Evolutionary conservation across 75 land plant genomes (phyloP).

Genomic region (Chamaecyparis obtusa): DNA sequence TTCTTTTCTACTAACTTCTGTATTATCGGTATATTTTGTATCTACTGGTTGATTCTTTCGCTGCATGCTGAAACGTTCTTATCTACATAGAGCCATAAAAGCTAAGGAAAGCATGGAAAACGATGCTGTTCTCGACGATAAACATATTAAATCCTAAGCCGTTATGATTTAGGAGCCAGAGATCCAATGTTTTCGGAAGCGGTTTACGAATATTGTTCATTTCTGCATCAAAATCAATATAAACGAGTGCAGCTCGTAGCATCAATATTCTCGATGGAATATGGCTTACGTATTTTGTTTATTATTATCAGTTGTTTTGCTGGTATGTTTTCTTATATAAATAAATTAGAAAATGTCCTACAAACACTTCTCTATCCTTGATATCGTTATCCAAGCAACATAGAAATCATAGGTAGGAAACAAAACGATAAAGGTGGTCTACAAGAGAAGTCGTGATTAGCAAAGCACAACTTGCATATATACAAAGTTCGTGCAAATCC

Average conservation of each 20-base stretch:
- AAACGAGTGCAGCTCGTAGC: neutral
- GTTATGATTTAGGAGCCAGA: neutral
- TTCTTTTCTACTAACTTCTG: no score
- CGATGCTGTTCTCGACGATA: neutral
- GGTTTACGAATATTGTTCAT: neutral
- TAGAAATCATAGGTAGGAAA: neutral
- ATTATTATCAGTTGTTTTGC: neutral
- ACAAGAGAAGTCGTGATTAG: neutral
- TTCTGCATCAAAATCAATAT: neutral
- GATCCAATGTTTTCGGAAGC: neutral
- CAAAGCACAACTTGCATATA: neutral
- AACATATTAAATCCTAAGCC: neutral
- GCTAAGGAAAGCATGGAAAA: neutral
- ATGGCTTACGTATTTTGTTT: neutral
- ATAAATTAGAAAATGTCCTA: neutral
- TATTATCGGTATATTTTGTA: no score
- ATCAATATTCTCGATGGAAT: neutral
- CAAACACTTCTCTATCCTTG: neutral
- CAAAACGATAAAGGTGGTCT: neutral
- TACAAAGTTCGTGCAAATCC: no score
- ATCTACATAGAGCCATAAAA: neutral
- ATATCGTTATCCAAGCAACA: neutral
- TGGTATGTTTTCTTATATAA: neutral
- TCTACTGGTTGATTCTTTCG: neutral
- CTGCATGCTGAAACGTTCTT: neutral